Evolutionary conservation across 441 rosid genomes (phyloP).

Genomic region (Manihot esculenta): DNA sequence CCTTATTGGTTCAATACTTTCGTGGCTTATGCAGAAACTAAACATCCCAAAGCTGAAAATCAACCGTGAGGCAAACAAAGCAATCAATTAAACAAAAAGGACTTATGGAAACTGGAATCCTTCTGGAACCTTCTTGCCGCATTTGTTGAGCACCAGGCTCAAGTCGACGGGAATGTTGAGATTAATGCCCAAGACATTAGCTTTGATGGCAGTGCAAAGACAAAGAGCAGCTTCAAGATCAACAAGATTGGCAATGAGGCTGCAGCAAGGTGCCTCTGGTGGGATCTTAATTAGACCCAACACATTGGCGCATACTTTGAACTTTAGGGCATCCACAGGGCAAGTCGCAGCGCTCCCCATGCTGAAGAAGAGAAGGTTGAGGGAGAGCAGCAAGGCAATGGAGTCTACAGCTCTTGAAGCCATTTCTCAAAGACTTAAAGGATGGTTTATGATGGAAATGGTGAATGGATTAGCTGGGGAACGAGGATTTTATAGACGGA

Average conservation of each 20-base stretch:
- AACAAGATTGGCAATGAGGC: background rate
- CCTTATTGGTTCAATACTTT: no score
- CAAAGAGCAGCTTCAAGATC: constrained; percentile 42
- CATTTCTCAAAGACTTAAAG: constrained; percentile 9
- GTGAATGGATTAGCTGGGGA: no score
- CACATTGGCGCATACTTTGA: background rate
- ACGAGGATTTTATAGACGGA: no score
- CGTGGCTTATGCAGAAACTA: no score
- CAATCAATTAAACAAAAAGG: background rate
- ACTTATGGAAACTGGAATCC: background rate
- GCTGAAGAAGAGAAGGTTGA: background rate
- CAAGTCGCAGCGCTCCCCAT: constrained; percentile 10
- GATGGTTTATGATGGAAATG: no score
- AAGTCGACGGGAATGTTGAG: background rate
- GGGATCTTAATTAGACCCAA: background rate
- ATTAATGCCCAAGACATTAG: background rate
- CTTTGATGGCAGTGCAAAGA: constrained; percentile 36
- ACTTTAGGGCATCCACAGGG: constrained; percentile 51
- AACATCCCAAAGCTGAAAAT: background rate
- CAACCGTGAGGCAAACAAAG: no score
- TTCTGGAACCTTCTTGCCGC: background rate
- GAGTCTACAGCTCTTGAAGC: constrained; percentile 4
- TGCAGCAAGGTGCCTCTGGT: background rate
- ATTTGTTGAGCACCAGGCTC: background rate
- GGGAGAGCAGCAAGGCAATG: constrained; percentile 3